Evolutionary conservation across 129 eudicot species (phyloP), one percentile per base, ranked within the genome.

Genomic region (Arctium minus): DNA sequence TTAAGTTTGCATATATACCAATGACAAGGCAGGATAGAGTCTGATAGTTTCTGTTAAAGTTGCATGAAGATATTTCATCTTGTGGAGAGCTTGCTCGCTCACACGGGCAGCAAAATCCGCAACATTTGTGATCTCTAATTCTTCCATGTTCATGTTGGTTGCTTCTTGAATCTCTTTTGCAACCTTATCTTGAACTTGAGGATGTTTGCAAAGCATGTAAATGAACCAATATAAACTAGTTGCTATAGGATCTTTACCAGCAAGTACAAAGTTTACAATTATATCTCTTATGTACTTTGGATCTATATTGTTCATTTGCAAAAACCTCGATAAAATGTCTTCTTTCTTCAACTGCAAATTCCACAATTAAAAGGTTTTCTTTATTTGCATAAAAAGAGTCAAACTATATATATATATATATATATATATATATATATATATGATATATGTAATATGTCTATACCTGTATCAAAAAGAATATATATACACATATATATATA

Each of bases 201-300:
- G 56, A 46, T 46, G 56, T 46, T 46, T 46, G 56, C 56, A 46
- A 15, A 46, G 56, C 56, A 46, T 46, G 56, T 46, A 46, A 46
- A 46, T 46, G 56, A 46, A 46, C 56, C 56, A 46, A 46, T 46
- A 46, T 15, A 46, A 46, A 46, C 56, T 46, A 46, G 56, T 46
- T 10, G 56, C 56, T 9, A 46, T 46, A 46, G 56, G 62, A 13
- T 50, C 62, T 13, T 50, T 50, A 50, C 62, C 62, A 50, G 62
- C 62, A 10, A 89, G 85, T 67, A 89, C 71, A 68, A 86, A 89
- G 76, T 81, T 89, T 78, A 89, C 67, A 44, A 87, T 87, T 40
- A 89, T 87, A 73, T 89, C 92, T 48, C 90, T 65, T 80, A 89
- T 70, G 76, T 86, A 89, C 80, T 81, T 86, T 2, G 83, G 83